Evolutionary conservation across 1,284 basidiomycete species (phyloP).

Genomic region (Cutaneotrichosporon cyanovorans): DNA sequence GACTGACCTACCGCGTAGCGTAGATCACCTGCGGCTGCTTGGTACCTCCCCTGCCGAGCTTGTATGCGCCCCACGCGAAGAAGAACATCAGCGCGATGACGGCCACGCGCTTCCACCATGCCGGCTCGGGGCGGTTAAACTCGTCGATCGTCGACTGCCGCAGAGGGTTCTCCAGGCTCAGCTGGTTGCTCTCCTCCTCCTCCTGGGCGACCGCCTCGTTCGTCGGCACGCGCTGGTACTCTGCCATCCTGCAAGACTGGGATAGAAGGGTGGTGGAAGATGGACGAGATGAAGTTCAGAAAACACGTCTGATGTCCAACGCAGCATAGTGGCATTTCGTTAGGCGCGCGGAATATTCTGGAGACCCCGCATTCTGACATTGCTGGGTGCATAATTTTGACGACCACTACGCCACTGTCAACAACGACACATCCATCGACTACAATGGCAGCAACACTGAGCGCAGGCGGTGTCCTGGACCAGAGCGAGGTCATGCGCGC

Average conservation of each 20-base stretch:
- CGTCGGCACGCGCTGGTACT: constrained; percentile 17
- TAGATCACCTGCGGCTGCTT: constrained; percentile 42
- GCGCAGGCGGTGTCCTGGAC: constrained; percentile 22
- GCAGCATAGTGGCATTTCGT: neutral
- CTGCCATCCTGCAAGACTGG: neutral
- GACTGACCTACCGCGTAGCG: constrained; percentile 37
- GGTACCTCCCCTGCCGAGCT: constrained; percentile 16
- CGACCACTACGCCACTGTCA: neutral
- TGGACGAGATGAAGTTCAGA: neutral
- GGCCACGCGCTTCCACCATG: constrained; percentile 36
- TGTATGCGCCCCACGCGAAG: constrained; percentile 34
- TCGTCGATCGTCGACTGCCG: constrained; percentile 21
- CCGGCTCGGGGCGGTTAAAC: constrained; percentile 39
- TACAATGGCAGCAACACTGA: constrained; percentile 5
- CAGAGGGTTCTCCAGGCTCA: constrained; percentile 10
- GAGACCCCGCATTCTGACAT: neutral
- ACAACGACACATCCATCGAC: neutral
- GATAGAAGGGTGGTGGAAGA: neutral
- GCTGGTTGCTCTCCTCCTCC: constrained; percentile 3
- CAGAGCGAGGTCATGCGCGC: constrained; percentile 35
- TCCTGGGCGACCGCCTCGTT: constrained; percentile 5
- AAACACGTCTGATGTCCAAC: neutral
- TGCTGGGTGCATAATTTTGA: constrained; percentile 2
- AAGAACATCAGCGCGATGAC: constrained; percentile 29
- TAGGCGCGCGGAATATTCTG: neutral